Base-by-base conservation (phyloP, 2,329 filamentous ascomycete genomes). In the Monosporascus sp. region DNA sequence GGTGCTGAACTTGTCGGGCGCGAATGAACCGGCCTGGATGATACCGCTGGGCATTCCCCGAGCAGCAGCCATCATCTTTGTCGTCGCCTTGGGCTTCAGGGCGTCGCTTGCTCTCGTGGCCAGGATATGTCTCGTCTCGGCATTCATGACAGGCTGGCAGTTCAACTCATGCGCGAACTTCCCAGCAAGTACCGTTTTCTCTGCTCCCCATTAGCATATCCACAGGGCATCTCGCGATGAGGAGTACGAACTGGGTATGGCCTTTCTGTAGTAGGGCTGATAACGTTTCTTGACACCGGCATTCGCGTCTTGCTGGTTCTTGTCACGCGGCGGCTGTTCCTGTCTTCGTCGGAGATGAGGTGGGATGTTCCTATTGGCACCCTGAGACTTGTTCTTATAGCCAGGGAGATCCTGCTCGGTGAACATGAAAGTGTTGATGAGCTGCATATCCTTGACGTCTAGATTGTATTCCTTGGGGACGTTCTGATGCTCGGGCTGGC, bases 391-490 rank as follows among this genome's bases (percentile, higher is more conserved):
- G 19, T 76, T 75, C 61, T 82, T 82, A 73, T 85, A 91, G 38
- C 90, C 90, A 1, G 91, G 89, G 22, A 96, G 80, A 65, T 97
- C 91, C 69, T 96, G 91, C 72, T 99, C 94, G 41, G 88, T 91
- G 67, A 99, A 99, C 53, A 97, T 78, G 68, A 88, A 96, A 20
- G 91, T 94, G 71, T 96, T 97, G 64, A 83, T 84, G 36, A 93
- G 84, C n/a, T 82, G 69, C 52, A 70, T 65, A 49, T 79, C 76
- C 52, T 73, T 85, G 47, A 91, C 79, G 47, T 91, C 85, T 54
- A 97, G 75, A 60, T 90, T 83, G 72, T 97, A 99, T 66, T 96
- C 91, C 66, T 90, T 90, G 11, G 92, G 91, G n/a, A 97, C 78
- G 5, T 80, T 74, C 61, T 87, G 81, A 67, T 96, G 91, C 58